A percentile compares a stretch with the other conserved stretches of the same genome.
Conservation (phyloP, 768 basidiomycete species). For the Podaxis rugospora region DNA sequence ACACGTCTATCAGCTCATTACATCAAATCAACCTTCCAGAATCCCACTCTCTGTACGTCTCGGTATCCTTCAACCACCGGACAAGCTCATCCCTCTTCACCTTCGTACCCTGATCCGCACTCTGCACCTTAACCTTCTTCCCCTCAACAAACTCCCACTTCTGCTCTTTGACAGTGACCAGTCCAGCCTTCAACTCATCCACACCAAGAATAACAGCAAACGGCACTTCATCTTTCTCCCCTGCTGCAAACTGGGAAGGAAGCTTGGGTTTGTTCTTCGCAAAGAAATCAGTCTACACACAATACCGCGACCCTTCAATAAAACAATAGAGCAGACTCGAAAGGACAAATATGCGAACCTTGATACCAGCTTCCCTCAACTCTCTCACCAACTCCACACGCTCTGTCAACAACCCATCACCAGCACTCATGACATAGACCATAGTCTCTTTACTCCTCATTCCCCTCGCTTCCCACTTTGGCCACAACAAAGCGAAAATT, state of each 20-base stretch:
- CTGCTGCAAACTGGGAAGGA: constrained; percentile 80
- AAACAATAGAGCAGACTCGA: neutral
- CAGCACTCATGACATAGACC: constrained; percentile 90
- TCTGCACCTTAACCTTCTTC: constrained; percentile 63
- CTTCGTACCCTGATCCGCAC: constrained; percentile 58
- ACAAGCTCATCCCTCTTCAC: constrained; percentile 61
- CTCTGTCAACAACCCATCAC: constrained; percentile 84
- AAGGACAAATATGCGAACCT: constrained; percentile 44
- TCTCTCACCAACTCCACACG: constrained; percentile 76
- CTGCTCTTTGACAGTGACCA: constrained; percentile 92
- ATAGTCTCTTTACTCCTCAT: constrained; percentile 87
- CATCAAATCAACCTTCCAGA: constrained; percentile 22
- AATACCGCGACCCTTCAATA: neutral
- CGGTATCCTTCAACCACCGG: constrained; percentile 52
- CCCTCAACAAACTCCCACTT: constrained; percentile 73
- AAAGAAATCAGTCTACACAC: constrained; percentile 77
- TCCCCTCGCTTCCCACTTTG: constrained; percentile 75
- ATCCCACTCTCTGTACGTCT: constrained; percentile 41
- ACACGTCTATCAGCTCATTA: neutral
- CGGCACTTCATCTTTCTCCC: constrained; percentile 89
- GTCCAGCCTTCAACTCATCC: constrained; percentile 78
- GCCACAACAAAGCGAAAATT: constrained; percentile 88
- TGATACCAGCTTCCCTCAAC: constrained; percentile 82
- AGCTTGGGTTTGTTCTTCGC: constrained; percentile 92
- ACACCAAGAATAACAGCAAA: constrained; percentile 91